Base-by-base conservation (phyloP, 2,329 filamentous ascomycete species). In the Aspergillus tubingensis region DNA sequence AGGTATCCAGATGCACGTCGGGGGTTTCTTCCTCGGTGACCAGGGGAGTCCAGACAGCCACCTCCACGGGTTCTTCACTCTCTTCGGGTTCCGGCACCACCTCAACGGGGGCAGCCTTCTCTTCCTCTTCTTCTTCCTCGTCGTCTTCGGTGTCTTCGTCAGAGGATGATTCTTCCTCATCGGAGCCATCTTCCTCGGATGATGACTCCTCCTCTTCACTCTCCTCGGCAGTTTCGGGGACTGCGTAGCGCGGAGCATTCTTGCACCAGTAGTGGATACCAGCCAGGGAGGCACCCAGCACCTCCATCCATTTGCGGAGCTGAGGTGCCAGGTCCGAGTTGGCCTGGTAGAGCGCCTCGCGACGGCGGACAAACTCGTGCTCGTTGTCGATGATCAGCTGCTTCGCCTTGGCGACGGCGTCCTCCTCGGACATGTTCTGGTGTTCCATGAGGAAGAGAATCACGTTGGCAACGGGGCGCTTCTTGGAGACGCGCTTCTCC, bases 211-310 rank as follows among this genome's bases (percentile, higher is more conserved):
- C 51, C 10, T 59, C 60, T 1, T 54, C 53, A 13, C 43, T 53
- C 32, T 61, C 52, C 36, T 59, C 54, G 11, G 52, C 48, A 13
- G 53, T 54, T n/a, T 54, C 53, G 2, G 49, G 57, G 3, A 60
- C 53, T 11, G 25, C 55, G 3, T 61, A 61, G n/a, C 58, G 59
- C 3, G 55, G 55, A 3, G 61, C 52, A 32, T 59, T 61, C 44
- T 51, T 55, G 32, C 54, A 58, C 59, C 59, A 63, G 59, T 63
- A 63, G 41, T 63, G 55, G 11, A 61, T 55, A 5, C 61, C 61
- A 36, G 50, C 61, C 10, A 63, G 36, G 13, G 55, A 41, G 8
- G 59, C 44, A 11, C 59, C 61, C n/a, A 63, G 48, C 7, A 61
- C 55, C 27, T 63, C 61, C 49, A 61, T 61, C 61, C 61, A 63